Conservation (phyloP, 164 flowering plant species). For the Sextonia rubra region DNA sequence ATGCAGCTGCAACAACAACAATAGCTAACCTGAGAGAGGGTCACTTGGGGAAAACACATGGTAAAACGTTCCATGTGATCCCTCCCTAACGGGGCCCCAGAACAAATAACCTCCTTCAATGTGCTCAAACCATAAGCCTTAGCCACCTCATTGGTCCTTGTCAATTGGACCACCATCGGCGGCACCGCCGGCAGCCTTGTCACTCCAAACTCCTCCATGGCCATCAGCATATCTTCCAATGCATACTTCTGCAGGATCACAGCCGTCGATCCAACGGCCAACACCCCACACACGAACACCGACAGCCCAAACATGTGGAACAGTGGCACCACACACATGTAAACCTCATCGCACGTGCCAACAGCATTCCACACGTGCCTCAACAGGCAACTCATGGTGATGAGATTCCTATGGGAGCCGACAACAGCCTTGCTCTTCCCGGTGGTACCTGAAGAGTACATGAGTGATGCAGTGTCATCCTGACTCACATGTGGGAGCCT, state of each 20-base stretch:
- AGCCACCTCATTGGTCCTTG: conserved; percentile 11
- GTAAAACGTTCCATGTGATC: conserved; percentile 21
- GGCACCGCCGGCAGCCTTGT: conserved; percentile 32
- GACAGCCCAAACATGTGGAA: conserved; percentile 34
- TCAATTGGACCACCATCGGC: conserved; percentile 25
- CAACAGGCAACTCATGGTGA: conserved; percentile 19
- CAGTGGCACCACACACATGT: conserved; percentile 27
- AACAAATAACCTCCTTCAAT: conserved; percentile 26
- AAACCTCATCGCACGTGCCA: conserved; percentile 17
- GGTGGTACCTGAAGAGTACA: conserved; percentile 32
- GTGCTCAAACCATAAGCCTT: conserved; percentile 13
- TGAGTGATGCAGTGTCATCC: conserved; percentile 24
- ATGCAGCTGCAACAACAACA: background rate
- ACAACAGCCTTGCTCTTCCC: conserved; percentile 32
- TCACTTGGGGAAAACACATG: conserved; percentile 20
- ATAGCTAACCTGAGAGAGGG: conserved; percentile 20
- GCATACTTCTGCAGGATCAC: conserved; percentile 21
- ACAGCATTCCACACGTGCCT: conserved; percentile 19
- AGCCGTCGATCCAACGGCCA: conserved; percentile 20
- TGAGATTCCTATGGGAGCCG: conserved; percentile 21
- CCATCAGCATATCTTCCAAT: conserved; percentile 16
- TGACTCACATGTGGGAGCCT: background rate
- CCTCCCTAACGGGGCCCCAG: conserved; percentile 26
- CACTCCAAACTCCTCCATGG: conserved; percentile 23
- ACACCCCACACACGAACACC: conserved; percentile 20